Evolutionary conservation across 805 yeast species (phyloP), one percentile per base, ranked within the genome.

Genomic region (Hanseniaspora thailandica): DNA sequence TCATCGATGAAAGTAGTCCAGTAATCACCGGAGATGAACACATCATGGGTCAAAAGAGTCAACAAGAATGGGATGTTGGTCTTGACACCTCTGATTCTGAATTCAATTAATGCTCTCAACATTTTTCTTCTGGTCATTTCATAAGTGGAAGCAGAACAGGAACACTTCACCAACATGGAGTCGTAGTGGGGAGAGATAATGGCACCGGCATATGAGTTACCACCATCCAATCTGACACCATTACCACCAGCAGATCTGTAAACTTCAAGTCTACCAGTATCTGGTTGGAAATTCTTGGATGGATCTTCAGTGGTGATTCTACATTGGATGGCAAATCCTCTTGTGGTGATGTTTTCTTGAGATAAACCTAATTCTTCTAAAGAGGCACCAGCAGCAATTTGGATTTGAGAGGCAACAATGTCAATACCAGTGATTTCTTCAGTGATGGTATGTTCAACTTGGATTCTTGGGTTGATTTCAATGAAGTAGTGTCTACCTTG

Each of bases 1-100:
- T 93, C 99, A 68, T 90, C 98, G 64, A 90, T 93, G 64, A 90
- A 90, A 23, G 98, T 90, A 55, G 98, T 90, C 98, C 98, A 90
- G 73, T 96, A 93, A 60, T 78, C 75, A 65, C 96, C 96, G 46
- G 69, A 65, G 62, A 87, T 82, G 64, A 90, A 90, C 22, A 89
- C 85, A 54, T 84, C 90, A 69, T 93, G 82, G 57, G 97, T 93
- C 65, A 93, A 76, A 58, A 93, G 70, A 15, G 97, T 93, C 63
- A 93, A 76, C 70, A 93, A 73, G 76, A 93, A 93, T 31, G 98
- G 97, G 61, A 93, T 94, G 72, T 93, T 93, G 55, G 98, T 93
- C 76, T 93, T 93, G 63, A 93, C 98, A 68, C 99, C 99, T 75
- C 98, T 84, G 64, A 93, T 87, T 77, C 98, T 84, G 73, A 93